phyloP scores from a whole-genome alignment of 2,329 filamentous ascomycete species.

The Endoconidiophora polonica region DNA sequence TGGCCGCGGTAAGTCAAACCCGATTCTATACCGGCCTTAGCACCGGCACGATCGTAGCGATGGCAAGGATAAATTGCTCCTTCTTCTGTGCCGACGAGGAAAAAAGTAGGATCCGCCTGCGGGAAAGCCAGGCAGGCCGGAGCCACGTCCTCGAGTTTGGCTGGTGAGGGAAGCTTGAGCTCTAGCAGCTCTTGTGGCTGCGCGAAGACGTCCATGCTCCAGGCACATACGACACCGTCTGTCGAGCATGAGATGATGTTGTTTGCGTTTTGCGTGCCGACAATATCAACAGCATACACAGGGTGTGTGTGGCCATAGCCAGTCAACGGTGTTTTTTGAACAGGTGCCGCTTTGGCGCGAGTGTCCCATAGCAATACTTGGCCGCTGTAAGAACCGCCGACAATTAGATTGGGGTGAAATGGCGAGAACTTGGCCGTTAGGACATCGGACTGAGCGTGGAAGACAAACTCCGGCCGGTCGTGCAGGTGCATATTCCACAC shows the following conservation, averaged over 20 bases:
- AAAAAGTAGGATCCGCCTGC: conserved; percentile 88
- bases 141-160: conserved; percentile 75
- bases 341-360: conserved; percentile 69
- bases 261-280: conserved; percentile 96
- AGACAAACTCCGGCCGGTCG: conserved; percentile 86
- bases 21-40: conserved; percentile 86
- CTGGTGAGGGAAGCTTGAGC: conserved; percentile 66
- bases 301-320: conserved; percentile 92
- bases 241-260: conserved; percentile 97
- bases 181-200: conserved; percentile 91
- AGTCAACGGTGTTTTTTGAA: conserved; percentile 90
- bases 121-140: conserved; percentile 93
- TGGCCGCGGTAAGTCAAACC: conserved; percentile 81
- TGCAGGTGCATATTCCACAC: conserved; percentile 96
- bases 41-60: conserved; percentile 89
- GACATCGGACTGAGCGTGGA: conserved; percentile 91
- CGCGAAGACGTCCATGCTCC: conserved; percentile 95
- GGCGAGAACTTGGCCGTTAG: conserved; percentile 95
- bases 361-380: conserved; percentile 97
- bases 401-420: conserved; percentile 89
- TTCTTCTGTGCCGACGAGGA: conserved; percentile 92
- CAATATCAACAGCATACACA: conserved; percentile 86
- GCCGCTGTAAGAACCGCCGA: conserved; percentile 90
- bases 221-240: conserved; percentile 89
- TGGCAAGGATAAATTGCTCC: conserved; percentile 94